Conservation (phyloP, 2,329 filamentous ascomycete species). For the Pseudopyricularia cyperi region DNA sequence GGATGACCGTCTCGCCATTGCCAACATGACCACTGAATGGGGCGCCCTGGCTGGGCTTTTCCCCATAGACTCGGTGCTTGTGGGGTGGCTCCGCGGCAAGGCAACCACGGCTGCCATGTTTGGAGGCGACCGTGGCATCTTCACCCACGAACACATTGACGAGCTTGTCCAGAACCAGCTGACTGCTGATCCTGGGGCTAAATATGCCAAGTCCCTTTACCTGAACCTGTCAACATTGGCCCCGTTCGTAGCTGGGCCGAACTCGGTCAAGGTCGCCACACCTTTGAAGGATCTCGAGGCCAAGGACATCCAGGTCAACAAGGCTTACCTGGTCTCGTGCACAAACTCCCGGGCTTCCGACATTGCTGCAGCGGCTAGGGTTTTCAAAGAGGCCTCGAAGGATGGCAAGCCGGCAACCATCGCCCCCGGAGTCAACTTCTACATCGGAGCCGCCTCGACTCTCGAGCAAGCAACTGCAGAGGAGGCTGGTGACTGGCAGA, state of each 20-base stretch:
- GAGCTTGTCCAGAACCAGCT: constrained; percentile 55
- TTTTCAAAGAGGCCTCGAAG: constrained; percentile 69
- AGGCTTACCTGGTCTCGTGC: constrained; percentile 80
- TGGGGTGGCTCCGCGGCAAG: constrained; percentile 63
- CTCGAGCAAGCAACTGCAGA: constrained; percentile 68
- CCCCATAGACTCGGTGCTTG: constrained; percentile 62
- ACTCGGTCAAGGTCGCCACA: constrained; percentile 78
- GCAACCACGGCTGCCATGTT: constrained; percentile 59
- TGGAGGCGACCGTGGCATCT: constrained; percentile 32
- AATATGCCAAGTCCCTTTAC: constrained; percentile 73
- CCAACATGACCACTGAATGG: constrained; percentile 71
- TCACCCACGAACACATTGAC: constrained; percentile 63
- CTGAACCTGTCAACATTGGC: constrained; percentile 73
- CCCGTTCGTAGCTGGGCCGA: constrained; percentile 76
- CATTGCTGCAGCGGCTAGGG: constrained; percentile 65
- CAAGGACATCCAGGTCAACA: constrained; percentile 65
- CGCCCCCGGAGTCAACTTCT: constrained; percentile 66
- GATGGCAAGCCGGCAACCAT: constrained; percentile 55
- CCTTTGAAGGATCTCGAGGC: constrained; percentile 61
- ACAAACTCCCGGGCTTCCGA: constrained; percentile 79
- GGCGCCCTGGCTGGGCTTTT: constrained; percentile 58
- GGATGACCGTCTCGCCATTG: constrained; percentile 57
- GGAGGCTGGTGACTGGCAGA: constrained; percentile 74
- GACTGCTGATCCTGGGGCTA: constrained; percentile 60
- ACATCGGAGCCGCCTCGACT: constrained; percentile 76